phyloP scores from a whole-genome alignment of 176 grass and related monocot genomes.

The Ampelocalamus luodianensis region DNA sequence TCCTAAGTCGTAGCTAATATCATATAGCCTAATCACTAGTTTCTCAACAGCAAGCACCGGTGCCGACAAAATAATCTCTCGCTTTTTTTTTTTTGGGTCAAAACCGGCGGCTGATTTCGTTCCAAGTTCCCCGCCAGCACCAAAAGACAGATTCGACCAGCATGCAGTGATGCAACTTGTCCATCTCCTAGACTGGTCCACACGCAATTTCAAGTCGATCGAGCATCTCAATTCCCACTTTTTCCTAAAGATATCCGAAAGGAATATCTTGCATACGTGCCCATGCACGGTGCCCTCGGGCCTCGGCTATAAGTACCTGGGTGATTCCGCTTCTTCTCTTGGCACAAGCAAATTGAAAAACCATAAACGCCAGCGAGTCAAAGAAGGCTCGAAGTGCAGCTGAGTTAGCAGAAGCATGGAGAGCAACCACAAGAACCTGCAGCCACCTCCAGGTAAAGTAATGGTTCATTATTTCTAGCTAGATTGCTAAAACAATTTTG shows the following conservation, averaged over 20 bases:
- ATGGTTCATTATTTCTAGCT: background rate
- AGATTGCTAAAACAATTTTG: background rate
- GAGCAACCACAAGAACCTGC: conserved; percentile 7
- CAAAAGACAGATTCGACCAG: background rate
- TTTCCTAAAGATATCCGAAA: background rate
- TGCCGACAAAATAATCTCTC: conserved; percentile 33
- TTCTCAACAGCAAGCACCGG: background rate
- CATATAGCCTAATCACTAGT: background rate
- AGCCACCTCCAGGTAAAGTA: conserved; percentile 48
- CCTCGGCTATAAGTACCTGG: background rate
- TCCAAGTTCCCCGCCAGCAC: background rate
- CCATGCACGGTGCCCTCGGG: background rate
- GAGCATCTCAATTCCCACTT: conserved; percentile 4
- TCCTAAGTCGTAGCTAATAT: background rate
- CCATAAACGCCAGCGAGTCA: background rate
- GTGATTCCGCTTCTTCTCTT: conserved; percentile 1
- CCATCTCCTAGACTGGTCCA: background rate
- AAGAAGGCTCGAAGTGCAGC: background rate
- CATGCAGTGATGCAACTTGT: background rate
- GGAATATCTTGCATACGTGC: background rate
- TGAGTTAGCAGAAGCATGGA: conserved; percentile 30
- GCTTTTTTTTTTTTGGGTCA: background rate
- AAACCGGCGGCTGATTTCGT: background rate
- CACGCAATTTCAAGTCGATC: background rate
- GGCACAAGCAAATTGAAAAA: background rate